Base-by-base conservation (phyloP, 139 green algal genomes). In the Raphidocelis subcapitata region DNA sequence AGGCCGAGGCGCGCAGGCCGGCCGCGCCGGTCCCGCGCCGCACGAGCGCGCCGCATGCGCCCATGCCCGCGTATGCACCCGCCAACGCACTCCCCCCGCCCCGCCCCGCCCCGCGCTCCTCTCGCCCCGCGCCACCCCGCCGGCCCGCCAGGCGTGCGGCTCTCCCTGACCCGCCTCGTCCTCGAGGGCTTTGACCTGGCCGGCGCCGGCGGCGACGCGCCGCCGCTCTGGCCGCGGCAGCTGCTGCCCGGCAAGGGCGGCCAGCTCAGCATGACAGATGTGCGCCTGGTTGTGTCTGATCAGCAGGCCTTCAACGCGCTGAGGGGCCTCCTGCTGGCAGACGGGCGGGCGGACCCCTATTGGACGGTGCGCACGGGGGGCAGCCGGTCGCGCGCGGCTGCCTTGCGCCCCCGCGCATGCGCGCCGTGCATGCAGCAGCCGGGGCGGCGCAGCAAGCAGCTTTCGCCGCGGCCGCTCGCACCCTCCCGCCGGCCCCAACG, bases 201-300 rank as follows among this genome's bases (percentile, higher is more conserved):
- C n/a, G n/a, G n/a, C n/a, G n/a, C 49, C 20, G 49, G 18, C 49
- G 49, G 20, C 49, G 18, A 55, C 15, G 35, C 23, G 56, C 68
- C 68, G 35, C 21, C 59, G 21, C 56, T 75, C 3, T 75, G 68
- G 68, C 68, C 68, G 41, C 15, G 26, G 24, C 37, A 41, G 24
- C 44, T 75, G 26, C 26, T 67, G 54, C 33, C 47, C 51, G 36
- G 61, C 33, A 67, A n/a, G 26, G 37, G 68, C 33, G n/a, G 24
- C 29, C n/a, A 2, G 15, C 56, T 75, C 12, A 67, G 29, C 21
- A 33, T 75, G 35, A 67, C 68, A 33, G 68, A 75, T 59, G 56
- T 67, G 21, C 49, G 68, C 36, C 24, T 75, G 23, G n/a, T 67
- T 8, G 33, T 46, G 2, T 35, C 10, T 28, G 52, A 44, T 16